Evolutionary conservation across 225 moss, liverwort and hornwort genomes (phyloP), one percentile per base, ranked within the genome.

Genomic region (Physcomitrium patens): DNA sequence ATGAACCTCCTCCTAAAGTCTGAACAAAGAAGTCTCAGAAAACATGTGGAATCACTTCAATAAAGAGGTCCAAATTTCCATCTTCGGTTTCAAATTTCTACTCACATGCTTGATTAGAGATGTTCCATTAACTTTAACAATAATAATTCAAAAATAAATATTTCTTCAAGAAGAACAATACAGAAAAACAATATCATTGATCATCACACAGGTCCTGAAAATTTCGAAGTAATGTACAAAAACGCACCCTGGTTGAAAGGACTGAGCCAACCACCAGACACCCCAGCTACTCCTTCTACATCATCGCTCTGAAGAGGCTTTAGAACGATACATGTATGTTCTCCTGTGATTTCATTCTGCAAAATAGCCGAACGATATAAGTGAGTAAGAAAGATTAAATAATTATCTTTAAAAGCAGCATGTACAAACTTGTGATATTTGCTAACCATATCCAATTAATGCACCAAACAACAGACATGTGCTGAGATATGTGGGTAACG

Each of bases 281-380:
- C 86, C 47, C 80, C 84, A 71, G 67, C 64, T 55, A 66, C 76
- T n/a, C 66, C 88, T 80, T 94, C 97, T 60, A 94, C 87, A 67
- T 99, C 97, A 44, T 89, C 90, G 65, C 87, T 90, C 63, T 86
- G 83, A 78, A 99, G 86, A 27, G 94, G 69, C 75, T 86, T 83
- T 74, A 99, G 75, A 46, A 90, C 80, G 13, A 99, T 88, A 75
- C 97, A 94, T 9, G 97, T 99, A 81, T 86, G 93, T 64, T 99
- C 97, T 65, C 97, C 94, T 12, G 97, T 99, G 10, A 91, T 89
- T 71, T 99, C 97, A 77, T 90, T 99, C 93, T 93, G 89, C 19
- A 78, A 67, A 59, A 61, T 73, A 8, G 43, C 12, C 20, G 26
- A 42, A 71, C 20, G 42, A 3, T 61, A 75, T 28, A n/a, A 46